Percentiles rank a stretch among this genome's conserved stretches.
phyloP scores from a whole-genome alignment of 371 early-diverging fungal species.

The Syncephalis plumigaleata region DNA sequence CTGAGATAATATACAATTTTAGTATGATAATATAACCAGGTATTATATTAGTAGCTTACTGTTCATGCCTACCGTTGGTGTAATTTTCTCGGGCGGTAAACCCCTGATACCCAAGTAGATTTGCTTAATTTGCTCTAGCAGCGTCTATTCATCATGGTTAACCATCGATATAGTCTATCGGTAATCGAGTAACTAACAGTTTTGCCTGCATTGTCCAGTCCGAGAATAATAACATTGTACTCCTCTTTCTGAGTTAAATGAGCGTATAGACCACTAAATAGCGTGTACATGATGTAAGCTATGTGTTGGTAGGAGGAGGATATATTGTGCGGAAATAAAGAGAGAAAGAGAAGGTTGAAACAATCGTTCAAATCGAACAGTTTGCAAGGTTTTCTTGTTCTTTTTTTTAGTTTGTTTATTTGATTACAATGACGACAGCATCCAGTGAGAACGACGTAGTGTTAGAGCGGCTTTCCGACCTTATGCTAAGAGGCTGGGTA shows the following conservation, averaged over 20 bases:
- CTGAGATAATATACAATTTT: constrained; percentile 14
- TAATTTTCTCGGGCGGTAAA: constrained; percentile 73
- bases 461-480: too few relatives aligned
- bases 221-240: constrained; percentile 83
- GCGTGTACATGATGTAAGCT: constrained; percentile 59
- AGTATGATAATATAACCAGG: too few relatives aligned
- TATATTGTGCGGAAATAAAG: too few relatives aligned
- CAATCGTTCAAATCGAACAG: too few relatives aligned
- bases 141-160: constrained; percentile 29
- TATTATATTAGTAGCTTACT: constrained; percentile 21
- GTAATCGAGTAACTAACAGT: constrained; percentile 42
- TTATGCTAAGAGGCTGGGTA: too few relatives aligned
- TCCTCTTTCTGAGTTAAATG: constrained; percentile 75
- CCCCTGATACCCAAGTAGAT: constrained; percentile 46
- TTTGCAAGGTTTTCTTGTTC: too few relatives aligned
- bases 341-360: too few relatives aligned
- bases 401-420: too few relatives aligned
- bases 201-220: constrained; percentile 93
- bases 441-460: too few relatives aligned
- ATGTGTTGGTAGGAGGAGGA: neutral
- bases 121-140: constrained; percentile 70
- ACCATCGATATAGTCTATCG: neutral
- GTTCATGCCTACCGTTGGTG: constrained; percentile 90
- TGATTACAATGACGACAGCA: too few relatives aligned
- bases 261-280: constrained; percentile 74